Conservation (phyloP, 148 eudicot species). For the Bassia scoparia region DNA sequence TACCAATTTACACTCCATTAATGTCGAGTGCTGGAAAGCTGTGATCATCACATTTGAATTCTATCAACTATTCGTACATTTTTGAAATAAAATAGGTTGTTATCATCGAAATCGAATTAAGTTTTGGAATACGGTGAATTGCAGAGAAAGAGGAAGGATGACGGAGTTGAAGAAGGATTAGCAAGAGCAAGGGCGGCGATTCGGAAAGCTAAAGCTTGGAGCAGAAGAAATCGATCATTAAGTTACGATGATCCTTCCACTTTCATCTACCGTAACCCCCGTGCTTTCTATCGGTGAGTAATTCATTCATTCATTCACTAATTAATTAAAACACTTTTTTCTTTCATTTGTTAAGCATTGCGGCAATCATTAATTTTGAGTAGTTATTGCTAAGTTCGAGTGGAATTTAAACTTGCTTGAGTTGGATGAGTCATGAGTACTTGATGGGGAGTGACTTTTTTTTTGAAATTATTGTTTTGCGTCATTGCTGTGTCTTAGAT, state of each 20-base stretch:
- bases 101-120: not conserved
- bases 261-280: conserved; percentile 52
- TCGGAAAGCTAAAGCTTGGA: conserved; percentile 34
- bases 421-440: conserved; percentile 1
- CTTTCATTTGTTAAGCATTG: not conserved
- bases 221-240: conserved; percentile 32
- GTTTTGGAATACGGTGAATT: not conserved
- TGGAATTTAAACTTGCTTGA: not conserved
- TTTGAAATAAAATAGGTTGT: not conserved
- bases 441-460: not conserved
- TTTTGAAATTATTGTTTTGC: not conserved
- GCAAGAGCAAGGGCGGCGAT: conserved; percentile 66
- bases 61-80: not conserved
- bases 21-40: no score
- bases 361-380: not conserved
- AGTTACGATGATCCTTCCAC: conserved; percentile 3
- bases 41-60: not conserved
- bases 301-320: not conserved
- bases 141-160: not conserved
- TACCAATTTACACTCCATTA: no score
- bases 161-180: conserved; percentile 48
- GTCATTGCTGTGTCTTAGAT: no score
- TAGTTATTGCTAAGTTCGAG: not conserved
- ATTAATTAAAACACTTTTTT: not conserved
- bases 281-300: conserved; percentile 52